Evolutionary conservation across 805 yeast genomes (phyloP).

Genomic region (Barnettozyma botsteinii): DNA sequence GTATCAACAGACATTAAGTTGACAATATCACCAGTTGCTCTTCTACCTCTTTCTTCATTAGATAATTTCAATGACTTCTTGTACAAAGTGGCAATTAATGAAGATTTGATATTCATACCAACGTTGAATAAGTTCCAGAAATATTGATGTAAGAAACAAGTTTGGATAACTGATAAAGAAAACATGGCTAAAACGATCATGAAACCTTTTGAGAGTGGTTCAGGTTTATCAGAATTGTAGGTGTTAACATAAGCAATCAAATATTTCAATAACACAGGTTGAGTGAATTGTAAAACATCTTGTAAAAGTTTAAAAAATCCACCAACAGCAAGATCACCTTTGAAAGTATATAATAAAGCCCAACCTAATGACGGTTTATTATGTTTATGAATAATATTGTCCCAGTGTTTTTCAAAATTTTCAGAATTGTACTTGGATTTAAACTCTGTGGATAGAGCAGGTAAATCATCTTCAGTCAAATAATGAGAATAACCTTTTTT

Average conservation of each 20-base stretch:
- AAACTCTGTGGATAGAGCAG: constrained; percentile 67
- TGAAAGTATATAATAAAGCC: constrained; percentile 67
- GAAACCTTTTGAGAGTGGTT: constrained; percentile 67
- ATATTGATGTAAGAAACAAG: constrained; percentile 72
- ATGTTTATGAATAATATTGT: constrained; percentile 44
- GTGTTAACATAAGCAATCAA: constrained; percentile 57
- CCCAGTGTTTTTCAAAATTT: constrained; percentile 58
- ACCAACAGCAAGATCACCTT: constrained; percentile 59
- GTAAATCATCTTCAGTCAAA: constrained; percentile 62
- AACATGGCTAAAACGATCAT: constrained; percentile 77
- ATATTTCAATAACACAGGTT: constrained; percentile 72
- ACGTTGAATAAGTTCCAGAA: constrained; percentile 68
- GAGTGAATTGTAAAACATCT: constrained; percentile 75
- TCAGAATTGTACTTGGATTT: constrained; percentile 48
- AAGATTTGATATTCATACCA: constrained; percentile 71
- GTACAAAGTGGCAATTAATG: constrained; percentile 62
- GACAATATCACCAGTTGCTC: constrained; percentile 89
- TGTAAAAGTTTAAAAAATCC: constrained; percentile 70
- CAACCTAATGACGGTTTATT: constrained; percentile 44
- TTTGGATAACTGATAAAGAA: constrained; percentile 66
- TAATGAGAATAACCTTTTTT: constrained; percentile 61
- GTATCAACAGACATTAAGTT: constrained; percentile 93
- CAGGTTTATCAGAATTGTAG: constrained; percentile 31
- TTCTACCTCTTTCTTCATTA: constrained; percentile 61
- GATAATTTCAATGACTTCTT: constrained; percentile 64